phyloP scores from a whole-genome alignment of 257 asterid species.

The Schizonepeta tenuifolia region DNA sequence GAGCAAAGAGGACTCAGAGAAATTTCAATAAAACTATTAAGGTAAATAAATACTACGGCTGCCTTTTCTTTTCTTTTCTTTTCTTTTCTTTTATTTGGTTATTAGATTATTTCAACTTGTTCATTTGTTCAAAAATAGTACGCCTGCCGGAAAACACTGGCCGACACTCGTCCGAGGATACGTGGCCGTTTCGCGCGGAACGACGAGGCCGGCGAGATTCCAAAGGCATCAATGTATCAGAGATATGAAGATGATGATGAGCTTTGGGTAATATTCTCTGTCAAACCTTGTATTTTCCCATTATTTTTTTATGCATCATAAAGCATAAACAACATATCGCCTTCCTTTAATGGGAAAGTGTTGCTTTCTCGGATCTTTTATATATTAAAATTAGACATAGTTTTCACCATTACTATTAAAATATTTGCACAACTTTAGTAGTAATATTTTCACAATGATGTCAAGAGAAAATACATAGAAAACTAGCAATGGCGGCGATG shows the following conservation, averaged over 20 bases:
- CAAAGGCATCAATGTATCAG: slow-evolving; percentile 57
- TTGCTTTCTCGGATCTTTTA: slow-evolving; percentile 12
- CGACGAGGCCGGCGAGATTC: slow-evolving; percentile 75
- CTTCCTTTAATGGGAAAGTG: slow-evolving; percentile 29
- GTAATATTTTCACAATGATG: slow-evolving; percentile 24
- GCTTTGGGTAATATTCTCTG: slow-evolving; percentile 62
- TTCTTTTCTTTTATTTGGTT: neutral
- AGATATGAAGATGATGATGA: slow-evolving; percentile 70
- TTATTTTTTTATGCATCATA: neutral
- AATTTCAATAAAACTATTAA: slow-evolving; percentile 89
- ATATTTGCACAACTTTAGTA: neutral
- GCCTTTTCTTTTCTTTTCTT: neutral
- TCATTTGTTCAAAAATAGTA: slow-evolving; percentile 39
- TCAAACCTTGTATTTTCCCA: neutral
- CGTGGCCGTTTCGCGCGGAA: slow-evolving; percentile 92
- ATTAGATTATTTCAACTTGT: neutral
- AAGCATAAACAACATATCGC: slow-evolving; percentile 7
- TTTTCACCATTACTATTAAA: slow-evolving; percentile 3
- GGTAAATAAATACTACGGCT: no score
- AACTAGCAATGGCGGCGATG: no score
- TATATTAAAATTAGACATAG: neutral
- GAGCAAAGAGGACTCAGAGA: slow-evolving; percentile 81
- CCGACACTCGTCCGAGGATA: slow-evolving; percentile 80
- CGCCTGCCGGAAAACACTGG: slow-evolving; percentile 88
- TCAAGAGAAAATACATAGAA: neutral